Evolutionary conservation across 1,284 basidiomycete genomes (phyloP).

Genomic region (Microbotryum intermedium): DNA sequence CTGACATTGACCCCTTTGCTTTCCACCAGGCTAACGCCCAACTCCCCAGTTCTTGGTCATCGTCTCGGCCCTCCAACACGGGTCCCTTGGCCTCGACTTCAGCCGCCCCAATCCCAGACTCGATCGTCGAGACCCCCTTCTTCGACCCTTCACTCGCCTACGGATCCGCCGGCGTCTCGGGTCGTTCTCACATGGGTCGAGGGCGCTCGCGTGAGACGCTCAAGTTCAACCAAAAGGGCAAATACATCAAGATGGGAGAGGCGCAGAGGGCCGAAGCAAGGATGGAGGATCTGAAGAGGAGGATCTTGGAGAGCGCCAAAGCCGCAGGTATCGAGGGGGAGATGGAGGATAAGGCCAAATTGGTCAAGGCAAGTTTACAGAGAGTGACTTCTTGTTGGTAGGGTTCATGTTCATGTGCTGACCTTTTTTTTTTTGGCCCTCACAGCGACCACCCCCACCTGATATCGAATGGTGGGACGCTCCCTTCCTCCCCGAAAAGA

Average conservation of each 20-base stretch:
- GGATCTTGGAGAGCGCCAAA: constrained; percentile 81
- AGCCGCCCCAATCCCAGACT: constrained; percentile 42
- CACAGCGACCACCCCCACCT: constrained; percentile 71
- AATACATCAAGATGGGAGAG: constrained; percentile 75
- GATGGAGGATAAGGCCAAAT: constrained; percentile 80
- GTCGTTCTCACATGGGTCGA: constrained; percentile 29
- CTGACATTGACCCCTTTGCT: not conserved
- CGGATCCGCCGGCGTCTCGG: constrained; percentile 18
- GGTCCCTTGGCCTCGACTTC: constrained; percentile 53
- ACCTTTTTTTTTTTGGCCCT: not conserved
- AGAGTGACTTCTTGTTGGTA: not conserved
- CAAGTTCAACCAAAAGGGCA: constrained; percentile 81
- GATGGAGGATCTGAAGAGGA: constrained; percentile 80
- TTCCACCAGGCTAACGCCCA: constrained; percentile 58
- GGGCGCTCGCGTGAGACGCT: constrained; percentile 54
- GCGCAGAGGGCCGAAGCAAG: constrained; percentile 64
- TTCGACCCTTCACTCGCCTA: constrained; percentile 40
- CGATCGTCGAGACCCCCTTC: constrained; percentile 29
- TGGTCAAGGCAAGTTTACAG: constrained; percentile 55
- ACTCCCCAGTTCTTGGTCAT: constrained; percentile 41
- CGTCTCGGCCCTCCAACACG: constrained; percentile 9
- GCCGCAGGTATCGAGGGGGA: constrained; percentile 91
- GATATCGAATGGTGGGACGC: constrained; percentile 96
- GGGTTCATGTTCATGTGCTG: not conserved
- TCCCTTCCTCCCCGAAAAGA: constrained; percentile 66